Conservation (phyloP, 805 yeast genomes). For the Myxozyma geophila region DNA sequence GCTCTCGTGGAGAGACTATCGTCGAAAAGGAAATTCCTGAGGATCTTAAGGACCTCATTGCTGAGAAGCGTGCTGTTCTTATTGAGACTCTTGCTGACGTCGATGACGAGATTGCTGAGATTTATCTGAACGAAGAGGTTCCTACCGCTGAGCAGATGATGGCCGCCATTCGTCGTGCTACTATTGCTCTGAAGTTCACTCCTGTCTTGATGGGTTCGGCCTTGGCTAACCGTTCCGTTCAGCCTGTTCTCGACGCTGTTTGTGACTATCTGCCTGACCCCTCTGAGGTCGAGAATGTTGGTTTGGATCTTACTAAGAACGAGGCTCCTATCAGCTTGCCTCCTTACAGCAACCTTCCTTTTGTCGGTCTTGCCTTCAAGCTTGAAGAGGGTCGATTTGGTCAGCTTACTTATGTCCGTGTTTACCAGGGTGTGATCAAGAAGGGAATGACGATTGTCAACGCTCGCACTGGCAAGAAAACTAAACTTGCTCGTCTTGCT, state of each 20-base stretch:
- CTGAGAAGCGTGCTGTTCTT: slow-evolving; percentile 82
- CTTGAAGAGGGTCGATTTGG: slow-evolving; percentile 98
- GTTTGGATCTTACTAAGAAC: slow-evolving; percentile 66
- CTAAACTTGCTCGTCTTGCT: slow-evolving; percentile 89
- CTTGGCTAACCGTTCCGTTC: slow-evolving; percentile 92
- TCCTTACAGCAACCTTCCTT: slow-evolving; percentile 76
- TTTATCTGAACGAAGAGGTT: slow-evolving; percentile 85
- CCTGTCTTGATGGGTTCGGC: slow-evolving; percentile 99
- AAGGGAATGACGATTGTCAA: slow-evolving; percentile 90
- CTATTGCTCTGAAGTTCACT: slow-evolving; percentile 93
- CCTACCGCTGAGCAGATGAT: slow-evolving; percentile 85
- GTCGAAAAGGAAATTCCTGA: slow-evolving; percentile 69
- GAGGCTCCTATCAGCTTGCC: slow-evolving; percentile 73
- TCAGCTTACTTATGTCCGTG: slow-evolving; percentile 94
- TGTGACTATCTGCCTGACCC: slow-evolving; percentile 97
- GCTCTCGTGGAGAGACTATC: slow-evolving; percentile 83
- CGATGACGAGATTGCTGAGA: slow-evolving; percentile 95
- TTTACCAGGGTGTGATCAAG: slow-evolving; percentile 91
- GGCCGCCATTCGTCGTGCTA: slow-evolving; percentile 88
- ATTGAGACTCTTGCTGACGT: slow-evolving; percentile 97
- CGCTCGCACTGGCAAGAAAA: slow-evolving; percentile 88
- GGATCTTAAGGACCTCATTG: slow-evolving; percentile 78
- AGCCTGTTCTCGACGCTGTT: slow-evolving; percentile 93
- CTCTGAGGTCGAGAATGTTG: slow-evolving; percentile 87
- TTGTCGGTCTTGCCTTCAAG: slow-evolving; percentile 97